A percentile compares a stretch with the other conserved stretches of the same genome.
phyloP scores from a whole-genome alignment of 2,329 filamentous ascomycete species.

The Aureobasidium leucospermi region DNA sequence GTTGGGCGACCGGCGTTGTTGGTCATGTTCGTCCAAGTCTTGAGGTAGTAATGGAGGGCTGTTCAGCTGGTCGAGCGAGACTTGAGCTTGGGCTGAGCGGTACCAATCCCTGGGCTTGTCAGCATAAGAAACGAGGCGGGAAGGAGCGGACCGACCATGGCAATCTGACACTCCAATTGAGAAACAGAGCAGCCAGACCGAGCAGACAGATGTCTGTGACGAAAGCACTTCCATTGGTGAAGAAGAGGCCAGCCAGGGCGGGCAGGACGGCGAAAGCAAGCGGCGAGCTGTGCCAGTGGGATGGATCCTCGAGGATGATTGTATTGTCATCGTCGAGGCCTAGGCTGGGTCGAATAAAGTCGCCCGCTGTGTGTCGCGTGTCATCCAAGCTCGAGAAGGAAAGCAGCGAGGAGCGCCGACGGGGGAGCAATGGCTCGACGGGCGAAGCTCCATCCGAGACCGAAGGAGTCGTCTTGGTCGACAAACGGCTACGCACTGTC shows the following conservation, averaged over 20 bases:
- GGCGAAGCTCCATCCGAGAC: background rate
- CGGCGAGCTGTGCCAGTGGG: constrained; percentile 72
- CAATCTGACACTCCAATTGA: constrained; percentile 86
- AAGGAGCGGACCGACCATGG: constrained; percentile 60
- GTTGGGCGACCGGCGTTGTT: background rate
- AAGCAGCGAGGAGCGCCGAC: constrained; percentile 68
- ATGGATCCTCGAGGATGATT: constrained; percentile 44
- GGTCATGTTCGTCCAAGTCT: constrained; percentile 9
- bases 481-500: background rate
- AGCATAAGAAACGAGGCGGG: background rate
- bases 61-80: constrained; percentile 10
- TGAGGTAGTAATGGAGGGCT: background rate
- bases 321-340: constrained; percentile 18
- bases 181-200: constrained; percentile 70
- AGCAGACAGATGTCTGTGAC: constrained; percentile 81
- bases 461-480: background rate
- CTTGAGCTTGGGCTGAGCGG: constrained; percentile 37
- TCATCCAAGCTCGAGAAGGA: constrained; percentile 69
- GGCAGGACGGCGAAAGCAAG: constrained; percentile 78
- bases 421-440: constrained; percentile 27
- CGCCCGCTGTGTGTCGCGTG: constrained; percentile 59
- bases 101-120: constrained; percentile 43
- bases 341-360: constrained; percentile 54
- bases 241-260: constrained; percentile 75
- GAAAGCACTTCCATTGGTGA: constrained; percentile 74